Base-by-base conservation (phyloP, 208 protist species). In the Naegleria fowleri region DNA sequence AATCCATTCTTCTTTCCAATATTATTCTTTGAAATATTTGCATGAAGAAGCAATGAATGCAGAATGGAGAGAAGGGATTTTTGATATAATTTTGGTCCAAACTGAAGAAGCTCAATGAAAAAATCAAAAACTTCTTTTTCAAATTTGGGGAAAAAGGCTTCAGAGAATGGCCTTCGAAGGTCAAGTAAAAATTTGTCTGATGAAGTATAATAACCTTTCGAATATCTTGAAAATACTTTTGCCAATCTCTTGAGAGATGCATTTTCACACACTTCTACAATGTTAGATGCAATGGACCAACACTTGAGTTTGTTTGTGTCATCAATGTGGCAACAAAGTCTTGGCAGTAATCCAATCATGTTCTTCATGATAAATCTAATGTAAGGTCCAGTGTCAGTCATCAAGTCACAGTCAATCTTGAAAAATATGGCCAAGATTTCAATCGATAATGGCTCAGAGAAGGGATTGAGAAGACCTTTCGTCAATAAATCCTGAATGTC, bases 161-260 rank as follows among this genome's bases (percentile, higher is more conserved):
- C 86, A 89, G 48, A 38, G 40, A 89, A 43, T 19, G 86, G 86
- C 40, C n/a, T 89, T 40, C 86, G 55, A 7, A 89, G 51, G 16
- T 89, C 86, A 5, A 89, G 39, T 40, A 89, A 40, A 29, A 89
- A 89, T 67, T 89, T 89, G 1, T 89, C 86, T n/a, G 11, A 40
- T 19, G 25, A n/a, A 40, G 6, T 29, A 67, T 89, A 89, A 89
- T 40, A 41, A 38, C 86, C 86, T 67, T 89, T 89, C 7, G 86
- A 52, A 40, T 67, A 89, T 41, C 86, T 33, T 1, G 36, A 67
- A 67, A 89, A 67, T 52, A 89, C 86, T 40, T 89, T 89, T 55
- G 48, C 43, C 9, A 89, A 13, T 89, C 41, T 59, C 25, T 67
- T 33, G 9, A 89, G 29, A 22, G 19, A 41, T 16, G 16, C 19